Evolutionary conservation across 345 rosid species (phyloP), one percentile per base, ranked within the genome.

Genomic region (Eucalyptus marginata): DNA sequence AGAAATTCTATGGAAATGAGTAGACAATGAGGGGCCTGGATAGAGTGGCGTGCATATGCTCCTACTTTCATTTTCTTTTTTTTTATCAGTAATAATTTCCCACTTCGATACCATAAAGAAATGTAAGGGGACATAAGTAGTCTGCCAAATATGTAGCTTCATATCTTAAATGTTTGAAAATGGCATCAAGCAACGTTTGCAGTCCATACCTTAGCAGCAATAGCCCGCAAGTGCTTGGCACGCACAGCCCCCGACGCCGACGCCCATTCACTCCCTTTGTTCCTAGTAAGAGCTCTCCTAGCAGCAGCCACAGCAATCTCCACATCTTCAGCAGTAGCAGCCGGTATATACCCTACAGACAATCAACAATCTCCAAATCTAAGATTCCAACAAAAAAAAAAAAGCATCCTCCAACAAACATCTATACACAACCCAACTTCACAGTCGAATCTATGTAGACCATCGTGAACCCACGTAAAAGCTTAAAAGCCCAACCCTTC

Each of bases 281-380:
- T 96, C 90, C 95, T 93, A 40, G 91, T 71, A 90, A 98, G 89
- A 29, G 99, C 99, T 90, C 88, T 92, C 90, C 93, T 93, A 87
- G 99, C 99, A 44, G 99, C 96, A 87, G 91, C 95, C 36, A 98
- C 99, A 7, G 99, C 99, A 62, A 97, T 88, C 66, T 96, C 98
- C 88, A 97, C 99, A 93, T 98, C 99, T 92, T 97, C 98, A 44
- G 95, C 92, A 66, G 99, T 96, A 88, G 97, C 99, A 49, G 99
- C 98, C 50, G 99, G 99, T 86, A 98, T 95, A 93, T 97, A 91
- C 89, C 99, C 99, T 98, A 88, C 89, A 87, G 64, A 89, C 46
- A 64, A 90, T 87, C 89, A 86, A 86, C 46, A 86, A 88, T 88
- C 29, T 16, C 17, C 33, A 71, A 0, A 87, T 84, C 33, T 88